Base-by-base conservation (phyloP, 495 filamentous ascomycete genomes). In the Darksidea phi region DNA sequence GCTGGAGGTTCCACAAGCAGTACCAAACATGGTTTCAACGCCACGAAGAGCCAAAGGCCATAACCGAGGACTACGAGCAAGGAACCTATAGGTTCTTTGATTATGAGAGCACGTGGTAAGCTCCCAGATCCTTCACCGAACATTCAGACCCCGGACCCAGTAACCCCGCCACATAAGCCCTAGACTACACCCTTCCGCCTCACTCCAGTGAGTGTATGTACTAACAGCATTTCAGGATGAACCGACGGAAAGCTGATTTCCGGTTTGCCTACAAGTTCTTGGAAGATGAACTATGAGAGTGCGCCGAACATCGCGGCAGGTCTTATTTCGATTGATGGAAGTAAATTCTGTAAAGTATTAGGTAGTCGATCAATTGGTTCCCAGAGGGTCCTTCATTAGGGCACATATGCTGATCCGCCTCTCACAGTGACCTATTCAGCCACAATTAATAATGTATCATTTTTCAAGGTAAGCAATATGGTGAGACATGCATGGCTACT, bases 11-110 rank as follows among this genome's bases (percentile, higher is more conserved):
- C 74, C 94, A 98, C 73, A 98, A 97, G 76, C 94, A 97, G 72
- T 98, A 97, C 71, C 94, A 98, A 72, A 98, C 94, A 10, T 98
- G 94, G 94, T 98, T 98, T 64, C 94, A 98, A 74, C 82, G 94
- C 41, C 94, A 98, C 67, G 94, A 98, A 70, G 94, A 98, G 77
- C 94, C 94, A 18, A 97, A 98, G 77, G 89, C 84, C 45, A 98
- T 98, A 69, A 97, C 94, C 0, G 95, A 98, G 71, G 94, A 98
- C 72, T 97, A 88, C 62, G 94, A 98, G 77, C 93, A 98, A 74
- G 94, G 94, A 24, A 97, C 94, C 5, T 98, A 98, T 76, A 85
- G 94, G 45, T 98, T 98, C 78, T 98, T 98, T 76, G 94, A 98
- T 74, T 98, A 97, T 69, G 94, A 98, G 79, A 97, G 93, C 74